phyloP scores from a whole-genome alignment of 2,329 filamentous ascomycete species.

The Cladosporium velox region DNA sequence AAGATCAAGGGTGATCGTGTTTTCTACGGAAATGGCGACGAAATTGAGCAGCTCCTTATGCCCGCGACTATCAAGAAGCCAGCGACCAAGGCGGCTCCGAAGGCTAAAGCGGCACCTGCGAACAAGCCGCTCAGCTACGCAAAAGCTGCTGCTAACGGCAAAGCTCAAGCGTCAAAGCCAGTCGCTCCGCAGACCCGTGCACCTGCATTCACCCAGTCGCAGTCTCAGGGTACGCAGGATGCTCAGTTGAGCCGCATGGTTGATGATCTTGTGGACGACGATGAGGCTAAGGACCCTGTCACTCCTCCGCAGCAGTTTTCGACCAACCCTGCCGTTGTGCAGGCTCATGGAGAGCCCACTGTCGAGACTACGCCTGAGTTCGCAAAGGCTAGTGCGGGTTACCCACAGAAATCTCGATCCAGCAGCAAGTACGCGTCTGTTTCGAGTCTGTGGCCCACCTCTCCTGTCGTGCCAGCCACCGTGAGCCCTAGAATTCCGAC shows the following conservation, averaged over 20 bases:
- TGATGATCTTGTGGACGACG: slow-evolving; percentile 55
- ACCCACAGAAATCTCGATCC: slow-evolving; percentile 21
- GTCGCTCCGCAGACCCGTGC: slow-evolving; percentile 24
- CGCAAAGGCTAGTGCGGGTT: slow-evolving; percentile 32
- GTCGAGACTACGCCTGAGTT: slow-evolving; percentile 40
- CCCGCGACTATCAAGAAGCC: slow-evolving; percentile 47
- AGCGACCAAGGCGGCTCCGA: neutral
- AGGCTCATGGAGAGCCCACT: slow-evolving; percentile 41
- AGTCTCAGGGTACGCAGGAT: slow-evolving; percentile 36
- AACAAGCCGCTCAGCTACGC: slow-evolving; percentile 37
- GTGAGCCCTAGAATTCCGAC: slow-evolving; percentile 38
- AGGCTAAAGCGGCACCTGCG: slow-evolving; percentile 21
- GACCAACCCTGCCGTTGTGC: slow-evolving; percentile 30
- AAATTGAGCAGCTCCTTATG: slow-evolving; percentile 30
- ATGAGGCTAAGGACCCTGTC: slow-evolving; percentile 49
- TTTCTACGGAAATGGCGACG: slow-evolving; percentile 28
- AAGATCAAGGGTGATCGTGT: slow-evolving; percentile 29
- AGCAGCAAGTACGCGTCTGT: slow-evolving; percentile 26
- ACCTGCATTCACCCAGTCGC: slow-evolving; percentile 20
- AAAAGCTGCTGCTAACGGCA: slow-evolving; percentile 25
- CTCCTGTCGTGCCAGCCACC: slow-evolving; percentile 16
- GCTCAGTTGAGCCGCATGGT: slow-evolving; percentile 61
- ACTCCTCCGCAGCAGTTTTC: slow-evolving; percentile 47
- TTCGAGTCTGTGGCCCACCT: slow-evolving; percentile 35
- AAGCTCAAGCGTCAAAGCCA: slow-evolving; percentile 1